Base-by-base conservation (phyloP, 2,329 filamentous ascomycete species). In the Didymella sp. region DNA sequence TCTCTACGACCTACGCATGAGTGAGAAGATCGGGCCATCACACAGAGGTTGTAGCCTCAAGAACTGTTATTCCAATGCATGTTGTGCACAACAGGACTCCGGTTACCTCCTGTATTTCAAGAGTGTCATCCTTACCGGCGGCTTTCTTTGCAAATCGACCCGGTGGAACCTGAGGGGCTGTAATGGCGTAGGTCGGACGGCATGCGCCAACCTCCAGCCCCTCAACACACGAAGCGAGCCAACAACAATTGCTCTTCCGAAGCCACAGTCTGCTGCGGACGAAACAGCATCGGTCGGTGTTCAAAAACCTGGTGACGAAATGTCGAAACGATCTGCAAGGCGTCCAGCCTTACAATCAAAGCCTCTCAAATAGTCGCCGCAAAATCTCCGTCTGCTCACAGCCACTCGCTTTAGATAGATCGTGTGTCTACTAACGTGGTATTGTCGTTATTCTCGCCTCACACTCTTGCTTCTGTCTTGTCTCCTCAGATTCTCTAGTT, bases 271-370 rank as follows among this genome's bases (percentile, higher is more conserved):
- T 30, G 27, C 27, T 19, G 41, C 22, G 47, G 33, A 46, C 9
- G 25, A 12, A 12, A 33, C n/a, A 44, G 31, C 19, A 37, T 22
- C 22, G 30, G 24, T 33, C 21, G 43, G 33, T 46, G n/a, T 28
- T 33, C 19, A 24, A 50, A 17, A 35, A 19, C 21, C 19, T 35
- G 33, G 48, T 58, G 45, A 56, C 49, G 56, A 51, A 57, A 42
- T 21, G n/a, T 28, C 38, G 17, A 55, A 22, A 37, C 40, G 49
- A 51, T 58, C 50, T 53, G 50, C 42, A 58, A 63, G 60, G 60
- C 60, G 48, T 58, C 56, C 61, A 59, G 40, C 56, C 17, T 48
- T 37, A 30, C 37, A 52, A 31, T 21, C 42, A 51, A 38, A 47
- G 30, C 25, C 44, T 40, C 37, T 48, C 19, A 35, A 30, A 27